Percentiles rank a stretch among this genome's conserved stretches.
These are phyloP conservation scores for Nevesoporus exiguus DNA, from an alignment of 768 basidiomycete genomes.

Conservation along the genomic window DNA sequence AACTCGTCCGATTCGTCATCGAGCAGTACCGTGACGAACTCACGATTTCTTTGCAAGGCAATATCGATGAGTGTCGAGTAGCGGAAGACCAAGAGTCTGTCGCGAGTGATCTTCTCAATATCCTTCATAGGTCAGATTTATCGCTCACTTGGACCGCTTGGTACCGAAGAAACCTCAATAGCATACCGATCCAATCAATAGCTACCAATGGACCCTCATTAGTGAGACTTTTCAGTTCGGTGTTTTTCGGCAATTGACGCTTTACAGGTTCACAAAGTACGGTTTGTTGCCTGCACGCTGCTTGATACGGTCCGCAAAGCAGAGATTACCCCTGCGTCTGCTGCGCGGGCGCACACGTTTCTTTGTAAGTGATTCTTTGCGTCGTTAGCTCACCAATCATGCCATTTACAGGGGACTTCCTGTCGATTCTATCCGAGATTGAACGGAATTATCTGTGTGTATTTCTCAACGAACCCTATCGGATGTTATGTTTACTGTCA, in stretches of 20 bases:
- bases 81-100: conserved; percentile 79
- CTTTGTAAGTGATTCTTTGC: conserved; percentile 53
- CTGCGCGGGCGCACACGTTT: conserved; percentile 83
- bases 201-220: conserved; percentile 84
- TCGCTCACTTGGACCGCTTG: background rate
- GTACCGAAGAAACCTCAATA: conserved; percentile 29
- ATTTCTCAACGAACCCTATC: background rate
- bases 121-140: conserved; percentile 65
- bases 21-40: conserved; percentile 92
- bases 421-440: conserved; percentile 88
- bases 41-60: conserved; percentile 61
- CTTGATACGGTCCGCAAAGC: conserved; percentile 81
- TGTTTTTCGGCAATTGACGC: background rate
- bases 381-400: conserved; percentile 4
- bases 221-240: conserved; percentile 34
- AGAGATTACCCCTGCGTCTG: conserved; percentile 74
- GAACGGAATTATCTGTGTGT: conserved; percentile 84
- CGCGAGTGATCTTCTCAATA: conserved; percentile 81
- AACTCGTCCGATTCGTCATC: conserved; percentile 90
- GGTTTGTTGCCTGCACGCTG: conserved; percentile 88
- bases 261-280: conserved; percentile 80
- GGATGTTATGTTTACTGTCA: conserved; percentile 29
- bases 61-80: conserved; percentile 58
- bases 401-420: conserved; percentile 71
- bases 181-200: conserved; percentile 91